Evolutionary conservation across 371 early-diverging fungal genomes (phyloP).

Genomic region (Mucor lusitanicus): DNA sequence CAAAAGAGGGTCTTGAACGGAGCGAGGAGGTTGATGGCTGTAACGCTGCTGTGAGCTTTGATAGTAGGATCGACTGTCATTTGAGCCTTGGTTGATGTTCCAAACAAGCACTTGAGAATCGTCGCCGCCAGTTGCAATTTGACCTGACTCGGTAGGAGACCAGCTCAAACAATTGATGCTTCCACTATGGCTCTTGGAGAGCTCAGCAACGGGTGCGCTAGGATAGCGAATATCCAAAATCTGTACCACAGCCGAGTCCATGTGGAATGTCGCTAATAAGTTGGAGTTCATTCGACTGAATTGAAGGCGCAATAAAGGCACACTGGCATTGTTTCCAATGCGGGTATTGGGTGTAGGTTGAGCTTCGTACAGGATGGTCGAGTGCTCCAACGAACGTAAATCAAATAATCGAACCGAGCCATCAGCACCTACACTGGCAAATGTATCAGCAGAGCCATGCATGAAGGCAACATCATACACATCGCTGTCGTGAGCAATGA

Average conservation of each 20-base stretch:
- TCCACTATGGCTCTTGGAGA: slow-evolving; percentile 74
- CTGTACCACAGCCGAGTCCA: slow-evolving; percentile 76
- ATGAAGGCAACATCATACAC: slow-evolving; percentile 96
- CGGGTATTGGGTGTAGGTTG: slow-evolving; percentile 38
- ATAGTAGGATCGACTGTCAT: slow-evolving; percentile 24
- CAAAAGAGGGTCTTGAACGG: slow-evolving; percentile 67
- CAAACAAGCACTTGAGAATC: slow-evolving; percentile 81
- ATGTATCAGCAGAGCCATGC: slow-evolving; percentile 81
- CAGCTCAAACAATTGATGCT: slow-evolving; percentile 79
- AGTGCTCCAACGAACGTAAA: slow-evolving; percentile 88
- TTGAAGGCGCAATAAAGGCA: slow-evolving; percentile 80
- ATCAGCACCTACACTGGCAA: slow-evolving; percentile 96
- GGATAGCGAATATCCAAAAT: slow-evolving; percentile 93
- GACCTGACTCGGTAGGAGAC: slow-evolving; percentile 75
- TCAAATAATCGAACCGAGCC: slow-evolving; percentile 97
- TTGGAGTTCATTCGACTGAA: slow-evolving; percentile 91
- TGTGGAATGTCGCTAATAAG: slow-evolving; percentile 88
- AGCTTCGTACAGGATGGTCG: slow-evolving; percentile 96
- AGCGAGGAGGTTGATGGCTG: slow-evolving; percentile 35
- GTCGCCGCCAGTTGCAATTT: slow-evolving; percentile 78
- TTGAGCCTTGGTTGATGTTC: slow-evolving; percentile 63
- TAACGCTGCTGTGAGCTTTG: slow-evolving; percentile 19
- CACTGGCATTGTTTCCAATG: slow-evolving; percentile 20
- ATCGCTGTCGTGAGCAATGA: slow-evolving; percentile 97
- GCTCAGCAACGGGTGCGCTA: slow-evolving; percentile 81